Conservation (phyloP, 2,329 filamentous ascomycete species). For the Trichoderma atrobrunneum region DNA sequence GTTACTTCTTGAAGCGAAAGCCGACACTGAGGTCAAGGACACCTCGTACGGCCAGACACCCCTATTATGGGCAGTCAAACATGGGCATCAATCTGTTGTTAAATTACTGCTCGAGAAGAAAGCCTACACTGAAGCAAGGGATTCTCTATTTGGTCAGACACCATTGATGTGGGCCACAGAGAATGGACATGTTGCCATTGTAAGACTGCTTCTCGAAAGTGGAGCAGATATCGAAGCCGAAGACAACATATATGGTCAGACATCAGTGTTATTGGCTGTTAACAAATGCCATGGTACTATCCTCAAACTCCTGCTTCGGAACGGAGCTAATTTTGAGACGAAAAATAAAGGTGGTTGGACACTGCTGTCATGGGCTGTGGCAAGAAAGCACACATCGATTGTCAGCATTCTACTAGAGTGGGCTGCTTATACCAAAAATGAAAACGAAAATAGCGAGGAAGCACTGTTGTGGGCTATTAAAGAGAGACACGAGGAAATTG, state of each 20-base stretch:
- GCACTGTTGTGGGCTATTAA: not conserved
- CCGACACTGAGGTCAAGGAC: not conserved
- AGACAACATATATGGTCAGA: not conserved
- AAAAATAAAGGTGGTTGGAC: no score
- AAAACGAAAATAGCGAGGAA: accelerated
- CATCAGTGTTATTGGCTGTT: not conserved
- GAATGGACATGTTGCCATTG: not conserved
- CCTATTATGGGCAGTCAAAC: not conserved
- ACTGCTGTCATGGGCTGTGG: no score
- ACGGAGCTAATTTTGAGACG: not conserved
- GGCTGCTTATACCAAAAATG: no score
- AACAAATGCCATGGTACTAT: not conserved
- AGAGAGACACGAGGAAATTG: not conserved
- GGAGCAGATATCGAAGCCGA: not conserved
- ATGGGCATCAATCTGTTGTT: not conserved
- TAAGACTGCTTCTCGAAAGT: not conserved
- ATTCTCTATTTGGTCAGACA: not conserved
- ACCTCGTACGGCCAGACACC: not conserved
- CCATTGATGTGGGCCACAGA: not conserved
- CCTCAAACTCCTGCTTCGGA: not conserved
- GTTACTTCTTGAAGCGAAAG: not conserved
- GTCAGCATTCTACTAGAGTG: no score
- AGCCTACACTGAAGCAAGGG: not conserved
- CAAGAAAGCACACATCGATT: no score
- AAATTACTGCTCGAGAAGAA: not conserved